phyloP scores from a whole-genome alignment of 371 early-diverging fungal genomes.

The Actinomucor elegans region DNA sequence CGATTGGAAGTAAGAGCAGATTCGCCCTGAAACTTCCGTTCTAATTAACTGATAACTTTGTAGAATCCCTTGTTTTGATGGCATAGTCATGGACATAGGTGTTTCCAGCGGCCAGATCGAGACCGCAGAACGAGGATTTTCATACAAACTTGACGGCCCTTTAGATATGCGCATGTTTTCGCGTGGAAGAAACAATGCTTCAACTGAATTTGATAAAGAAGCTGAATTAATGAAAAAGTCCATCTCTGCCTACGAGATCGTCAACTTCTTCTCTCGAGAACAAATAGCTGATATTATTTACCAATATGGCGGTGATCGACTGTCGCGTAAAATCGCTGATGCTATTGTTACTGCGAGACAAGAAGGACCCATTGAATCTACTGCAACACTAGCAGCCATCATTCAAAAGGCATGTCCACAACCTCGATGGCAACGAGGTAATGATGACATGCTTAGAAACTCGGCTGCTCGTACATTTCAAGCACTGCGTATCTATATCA shows the following conservation, averaged over 20 bases:
- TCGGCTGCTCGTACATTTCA: conserved; percentile 59
- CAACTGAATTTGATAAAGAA: conserved; percentile 18
- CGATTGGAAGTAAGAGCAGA: conserved; percentile 19
- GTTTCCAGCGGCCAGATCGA: conserved; percentile 66
- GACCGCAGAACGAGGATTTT: conserved; percentile 67
- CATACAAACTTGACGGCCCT: conserved; percentile 66
- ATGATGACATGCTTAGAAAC: conserved; percentile 49
- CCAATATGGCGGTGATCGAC: conserved; percentile 61
- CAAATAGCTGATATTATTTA: conserved; percentile 67
- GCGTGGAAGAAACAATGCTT: conserved; percentile 29
- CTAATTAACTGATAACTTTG: no score
- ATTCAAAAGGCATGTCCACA: conserved; percentile 56
- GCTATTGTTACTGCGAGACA: conserved; percentile 61
- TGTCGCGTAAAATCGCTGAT: conserved; percentile 60
- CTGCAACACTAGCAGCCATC: conserved; percentile 53
- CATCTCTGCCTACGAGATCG: conserved; percentile 54
- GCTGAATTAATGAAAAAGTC: conserved; percentile 31
- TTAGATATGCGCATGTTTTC: conserved; percentile 70
- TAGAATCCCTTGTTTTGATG: conserved; percentile 57
- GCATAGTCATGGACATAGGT: conserved; percentile 76
- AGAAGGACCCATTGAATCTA: conserved; percentile 52
- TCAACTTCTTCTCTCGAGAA: conserved; percentile 53
- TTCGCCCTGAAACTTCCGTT: no score
- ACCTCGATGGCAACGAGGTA: conserved; percentile 45
- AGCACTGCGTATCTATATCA: conserved; percentile 68